Percentiles rank a stretch among this genome's conserved stretches.
These are phyloP conservation scores for Lentinula boryana DNA, from an alignment of 768 basidiomycete genomes.

Conservation along the genomic window DNA sequence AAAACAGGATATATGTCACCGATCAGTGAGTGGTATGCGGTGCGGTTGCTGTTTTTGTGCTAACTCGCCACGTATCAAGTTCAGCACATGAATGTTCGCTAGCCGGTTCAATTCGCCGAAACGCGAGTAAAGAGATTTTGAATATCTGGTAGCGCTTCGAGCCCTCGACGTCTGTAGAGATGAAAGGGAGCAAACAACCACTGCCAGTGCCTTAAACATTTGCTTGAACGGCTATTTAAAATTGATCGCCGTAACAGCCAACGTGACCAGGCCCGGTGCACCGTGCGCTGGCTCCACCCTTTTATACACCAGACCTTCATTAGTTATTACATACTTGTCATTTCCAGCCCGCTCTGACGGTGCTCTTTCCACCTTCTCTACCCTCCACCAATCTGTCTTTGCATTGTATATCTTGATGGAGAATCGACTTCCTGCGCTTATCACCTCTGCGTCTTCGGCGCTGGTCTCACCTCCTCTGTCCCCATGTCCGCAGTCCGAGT, in stretches of 20 bases:
- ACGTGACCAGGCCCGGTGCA: background rate
- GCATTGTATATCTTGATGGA: background rate
- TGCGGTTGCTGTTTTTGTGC: background rate
- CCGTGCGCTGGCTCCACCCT: background rate
- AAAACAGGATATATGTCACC: background rate
- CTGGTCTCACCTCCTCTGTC: constrained; percentile 6
- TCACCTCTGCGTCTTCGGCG: constrained; percentile 13
- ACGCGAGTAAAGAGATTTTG: no score
- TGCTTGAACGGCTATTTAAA: background rate
- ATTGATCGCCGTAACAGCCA: background rate
- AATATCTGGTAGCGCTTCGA: no score
- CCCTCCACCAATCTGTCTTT: background rate
- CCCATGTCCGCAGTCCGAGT: constrained; percentile 5
- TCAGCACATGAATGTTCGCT: background rate
- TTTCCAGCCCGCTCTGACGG: background rate
- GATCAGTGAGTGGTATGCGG: background rate
- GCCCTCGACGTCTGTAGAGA: no score
- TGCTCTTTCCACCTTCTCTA: constrained; percentile 10
- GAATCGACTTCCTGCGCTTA: constrained; percentile 4
- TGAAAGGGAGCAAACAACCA: no score
- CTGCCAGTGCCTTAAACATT: no score
- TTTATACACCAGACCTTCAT: background rate
- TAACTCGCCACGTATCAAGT: background rate
- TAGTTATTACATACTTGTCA: background rate
- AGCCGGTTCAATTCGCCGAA: no score